Conservation (phyloP, 805 yeast genomes). For the Cyberlindnera mycetangii region DNA sequence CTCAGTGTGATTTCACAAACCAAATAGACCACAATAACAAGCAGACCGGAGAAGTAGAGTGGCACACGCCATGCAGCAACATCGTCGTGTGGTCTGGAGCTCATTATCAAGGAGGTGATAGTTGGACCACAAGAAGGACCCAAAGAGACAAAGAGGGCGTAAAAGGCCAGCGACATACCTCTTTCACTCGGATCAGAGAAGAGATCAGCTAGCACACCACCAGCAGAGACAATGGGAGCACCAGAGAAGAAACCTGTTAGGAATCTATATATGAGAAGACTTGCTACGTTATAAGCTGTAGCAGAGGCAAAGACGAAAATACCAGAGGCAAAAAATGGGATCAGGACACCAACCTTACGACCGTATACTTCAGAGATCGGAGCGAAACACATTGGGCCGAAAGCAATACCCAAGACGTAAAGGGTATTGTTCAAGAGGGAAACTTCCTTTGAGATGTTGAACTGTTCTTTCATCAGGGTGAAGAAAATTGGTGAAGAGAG, state of each 20-base stretch:
- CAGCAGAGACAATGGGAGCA: conserved; percentile 57
- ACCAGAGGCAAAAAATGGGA: conserved; percentile 38
- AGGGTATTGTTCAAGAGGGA: conserved; percentile 54
- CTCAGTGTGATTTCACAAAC: conserved; percentile 36
- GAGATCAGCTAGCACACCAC: conserved; percentile 53
- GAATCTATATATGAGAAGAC: conserved; percentile 52
- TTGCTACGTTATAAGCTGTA: conserved; percentile 45
- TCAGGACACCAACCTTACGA: conserved; percentile 41
- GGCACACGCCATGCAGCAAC: conserved; percentile 58
- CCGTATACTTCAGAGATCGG: conserved; percentile 46
- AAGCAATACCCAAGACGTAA: conserved; percentile 63
- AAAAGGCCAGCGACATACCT: conserved; percentile 52
- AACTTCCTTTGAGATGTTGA: conserved; percentile 43
- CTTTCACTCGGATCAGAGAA: conserved; percentile 43
- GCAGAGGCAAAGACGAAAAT: conserved; percentile 50
- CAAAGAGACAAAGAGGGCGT: conserved; percentile 43
- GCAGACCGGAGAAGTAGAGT: conserved; percentile 47
- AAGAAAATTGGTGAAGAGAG: conserved; percentile 38
- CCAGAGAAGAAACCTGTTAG: conserved; percentile 60
- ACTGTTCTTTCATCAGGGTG: conserved; percentile 33
- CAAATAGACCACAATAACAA: conserved; percentile 32
- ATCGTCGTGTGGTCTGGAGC: conserved; percentile 31
- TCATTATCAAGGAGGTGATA: conserved; percentile 45
- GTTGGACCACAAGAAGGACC: conserved; percentile 47
- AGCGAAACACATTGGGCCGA: conserved; percentile 59